These are phyloP conservation scores for Diaporthe sp. DNA, from an alignment of 2,329 filamentous ascomycete genomes.

Conservation along the genomic window DNA sequence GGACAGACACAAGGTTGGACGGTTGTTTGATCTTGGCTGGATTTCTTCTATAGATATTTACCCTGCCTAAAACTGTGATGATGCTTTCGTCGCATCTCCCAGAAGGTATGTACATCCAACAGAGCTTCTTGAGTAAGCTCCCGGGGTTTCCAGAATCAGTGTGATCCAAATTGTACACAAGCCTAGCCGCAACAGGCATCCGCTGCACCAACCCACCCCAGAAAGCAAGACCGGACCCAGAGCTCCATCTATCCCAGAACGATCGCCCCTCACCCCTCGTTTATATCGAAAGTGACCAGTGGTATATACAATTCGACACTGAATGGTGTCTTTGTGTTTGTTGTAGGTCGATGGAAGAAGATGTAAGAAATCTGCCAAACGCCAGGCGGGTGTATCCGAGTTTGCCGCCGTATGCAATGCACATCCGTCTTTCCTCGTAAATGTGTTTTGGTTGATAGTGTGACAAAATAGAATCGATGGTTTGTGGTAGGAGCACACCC, in stretches of 20 bases:
- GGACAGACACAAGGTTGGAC: neutral
- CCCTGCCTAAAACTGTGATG: conserved; percentile 16
- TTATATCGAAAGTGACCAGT: conserved; percentile 31
- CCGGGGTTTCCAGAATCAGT: conserved; percentile 19
- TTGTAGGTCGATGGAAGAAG: conserved; percentile 21
- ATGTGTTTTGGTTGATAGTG: conserved; percentile 34
- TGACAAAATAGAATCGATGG: conserved; percentile 30
- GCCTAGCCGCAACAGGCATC: conserved; percentile 18
- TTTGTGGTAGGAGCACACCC: conserved; percentile 28
- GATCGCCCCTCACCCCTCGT: conserved; percentile 7
- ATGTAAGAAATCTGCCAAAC: conserved; percentile 35
- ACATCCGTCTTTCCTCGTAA: conserved; percentile 35
- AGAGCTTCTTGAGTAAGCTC: conserved; percentile 6
- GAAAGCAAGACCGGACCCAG: conserved; percentile 12
- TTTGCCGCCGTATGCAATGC: conserved; percentile 39
- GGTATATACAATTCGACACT: conserved; percentile 36
- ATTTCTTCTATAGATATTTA: conserved; percentile 40
- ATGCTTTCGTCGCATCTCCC: neutral
- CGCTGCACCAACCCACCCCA: conserved; percentile 8
- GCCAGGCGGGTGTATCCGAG: conserved; percentile 36
- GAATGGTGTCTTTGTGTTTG: conserved; percentile 24
- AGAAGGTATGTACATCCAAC: conserved; percentile 37
- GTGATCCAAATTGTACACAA: conserved; percentile 31
- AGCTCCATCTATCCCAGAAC: conserved; percentile 38
- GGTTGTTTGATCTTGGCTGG: conserved; percentile 23